Evolutionary conservation across 768 basidiomycete genomes (phyloP), one percentile per base, ranked within the genome.

Genomic region (Pleurotus platypus): DNA sequence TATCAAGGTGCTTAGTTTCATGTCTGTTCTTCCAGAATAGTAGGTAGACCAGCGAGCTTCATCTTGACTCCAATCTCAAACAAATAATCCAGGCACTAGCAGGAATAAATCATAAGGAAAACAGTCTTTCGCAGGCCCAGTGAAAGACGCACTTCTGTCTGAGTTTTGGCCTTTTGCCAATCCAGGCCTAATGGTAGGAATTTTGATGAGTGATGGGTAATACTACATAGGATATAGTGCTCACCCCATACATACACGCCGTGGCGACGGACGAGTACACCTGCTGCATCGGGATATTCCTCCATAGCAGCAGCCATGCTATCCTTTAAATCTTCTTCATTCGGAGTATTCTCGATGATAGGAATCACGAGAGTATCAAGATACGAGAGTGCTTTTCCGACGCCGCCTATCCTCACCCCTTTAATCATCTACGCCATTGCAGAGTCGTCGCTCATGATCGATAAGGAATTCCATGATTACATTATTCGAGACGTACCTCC

Each of bases 131-230:
- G 35, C 56, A 43, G 48, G 18, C n/a, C 13, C 49, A 39, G 46
- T 26, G 24, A 56, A 42, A 38, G 26, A 54, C 50, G 51, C 42
- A 85, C 88, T 78, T 94, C 92, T 0, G 90, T 84, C 65, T 94
- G 92, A 0, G 90, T 90, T 72, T 94, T 94, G 7, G 92, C 91
- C 67, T 89, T 91, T 70, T 92, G 83, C 92, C 92, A 94, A 66
- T 90, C 83, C 47, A 76, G 66, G 16, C 80, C 83, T 85, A n/a
- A 35, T 2, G 3, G 30, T 35, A 56, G 54, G 16, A 45, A 53
- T 42, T 48, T 63, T 20, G 37, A 57, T 54, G 38, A 26, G 5
- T 55, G 43, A 57, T 35, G 63, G 49, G 5, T 60, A 37, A 1
- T n/a, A n/a, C n/a, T n/a, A n/a, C n/a, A 15, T 20, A 20, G 20